Conservation (phyloP, 495 filamentous ascomycete genomes). For the Daldinia grandis region DNA sequence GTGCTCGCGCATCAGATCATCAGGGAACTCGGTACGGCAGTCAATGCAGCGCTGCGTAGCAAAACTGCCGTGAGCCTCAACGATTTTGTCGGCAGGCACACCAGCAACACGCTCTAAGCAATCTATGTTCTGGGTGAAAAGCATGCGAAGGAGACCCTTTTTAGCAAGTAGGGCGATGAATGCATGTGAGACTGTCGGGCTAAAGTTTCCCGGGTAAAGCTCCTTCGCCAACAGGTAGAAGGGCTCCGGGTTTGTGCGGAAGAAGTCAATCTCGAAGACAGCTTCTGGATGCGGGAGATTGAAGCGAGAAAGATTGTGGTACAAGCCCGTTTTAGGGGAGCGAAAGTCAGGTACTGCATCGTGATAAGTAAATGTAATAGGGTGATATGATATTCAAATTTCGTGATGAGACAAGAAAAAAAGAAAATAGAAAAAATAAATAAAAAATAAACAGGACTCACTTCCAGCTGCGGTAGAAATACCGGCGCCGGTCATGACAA, state of each 20-base stretch:
- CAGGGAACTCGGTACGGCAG: slow-evolving; percentile 75
- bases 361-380: slow-evolving; percentile 39
- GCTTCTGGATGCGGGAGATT: slow-evolving; percentile 81
- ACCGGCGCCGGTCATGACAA: slow-evolving; percentile 79
- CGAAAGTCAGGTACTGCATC: slow-evolving; percentile 76
- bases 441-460: slow-evolving; percentile 42
- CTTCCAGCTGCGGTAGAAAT: slow-evolving; percentile 68
- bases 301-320: slow-evolving; percentile 83
- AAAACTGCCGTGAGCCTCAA: slow-evolving; percentile 97
- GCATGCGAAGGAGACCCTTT: slow-evolving; percentile 79
- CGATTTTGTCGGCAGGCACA: slow-evolving; percentile 78
- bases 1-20: slow-evolving; percentile 72
- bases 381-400: not conserved
- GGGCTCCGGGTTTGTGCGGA: slow-evolving; percentile 80
- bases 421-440: not conserved
- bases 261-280: slow-evolving; percentile 88
- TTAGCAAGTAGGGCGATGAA: slow-evolving; percentile 78
- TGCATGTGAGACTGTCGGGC: slow-evolving; percentile 72
- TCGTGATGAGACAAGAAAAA: not conserved
- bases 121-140: slow-evolving; percentile 98
- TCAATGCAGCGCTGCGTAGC: slow-evolving; percentile 90
- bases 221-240: slow-evolving; percentile 94
- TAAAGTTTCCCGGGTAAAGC: slow-evolving; percentile 89
- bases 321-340: slow-evolving; percentile 77
- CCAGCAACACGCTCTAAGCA: slow-evolving; percentile 90